phyloP scores from a whole-genome alignment of 129 eudicot species.

The Flaveria robusta region DNA sequence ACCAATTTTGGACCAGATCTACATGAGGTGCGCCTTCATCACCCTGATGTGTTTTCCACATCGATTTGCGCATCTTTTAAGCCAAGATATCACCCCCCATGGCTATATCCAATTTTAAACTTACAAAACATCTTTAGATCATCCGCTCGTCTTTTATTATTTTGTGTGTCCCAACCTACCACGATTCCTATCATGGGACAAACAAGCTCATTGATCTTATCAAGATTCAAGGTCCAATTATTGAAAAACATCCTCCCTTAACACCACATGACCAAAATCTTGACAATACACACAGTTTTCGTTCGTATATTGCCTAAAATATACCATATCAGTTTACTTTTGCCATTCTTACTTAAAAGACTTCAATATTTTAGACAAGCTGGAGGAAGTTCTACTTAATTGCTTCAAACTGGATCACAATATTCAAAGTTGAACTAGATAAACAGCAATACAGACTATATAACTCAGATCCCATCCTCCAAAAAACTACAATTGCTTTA shows the following conservation, averaged over 20 bases:
- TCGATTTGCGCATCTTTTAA: too few relatives aligned
- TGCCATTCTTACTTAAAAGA: not conserved
- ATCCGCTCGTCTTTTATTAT: not conserved
- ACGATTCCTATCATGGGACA: not conserved
- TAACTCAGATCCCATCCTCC: constrained; percentile 19
- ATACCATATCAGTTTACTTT: not conserved
- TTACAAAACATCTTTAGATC: not conserved
- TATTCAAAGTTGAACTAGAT: not conserved
- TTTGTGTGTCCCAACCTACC: not conserved
- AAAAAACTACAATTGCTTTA: constrained; percentile 2
- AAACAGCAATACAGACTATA: not conserved
- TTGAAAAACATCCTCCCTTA: not conserved
- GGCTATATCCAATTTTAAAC: not conserved
- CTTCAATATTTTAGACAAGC: not conserved
- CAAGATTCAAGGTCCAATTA: not conserved
- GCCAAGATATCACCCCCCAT: too few relatives aligned
- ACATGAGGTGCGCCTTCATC: too few relatives aligned
- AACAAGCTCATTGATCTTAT: not conserved
- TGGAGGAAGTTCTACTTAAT: not conserved
- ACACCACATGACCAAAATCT: not conserved
- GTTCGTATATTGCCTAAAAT: not conserved
- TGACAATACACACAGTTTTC: not conserved
- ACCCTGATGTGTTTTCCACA: too few relatives aligned
- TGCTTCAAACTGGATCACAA: constrained; percentile 1
- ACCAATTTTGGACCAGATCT: too few relatives aligned